Percentiles rank a stretch among this genome's conserved stretches.
Evolutionary conservation across 2,329 filamentous ascomycete species (phyloP).

Genomic region (Fonsecaea pedrosoi): DNA sequence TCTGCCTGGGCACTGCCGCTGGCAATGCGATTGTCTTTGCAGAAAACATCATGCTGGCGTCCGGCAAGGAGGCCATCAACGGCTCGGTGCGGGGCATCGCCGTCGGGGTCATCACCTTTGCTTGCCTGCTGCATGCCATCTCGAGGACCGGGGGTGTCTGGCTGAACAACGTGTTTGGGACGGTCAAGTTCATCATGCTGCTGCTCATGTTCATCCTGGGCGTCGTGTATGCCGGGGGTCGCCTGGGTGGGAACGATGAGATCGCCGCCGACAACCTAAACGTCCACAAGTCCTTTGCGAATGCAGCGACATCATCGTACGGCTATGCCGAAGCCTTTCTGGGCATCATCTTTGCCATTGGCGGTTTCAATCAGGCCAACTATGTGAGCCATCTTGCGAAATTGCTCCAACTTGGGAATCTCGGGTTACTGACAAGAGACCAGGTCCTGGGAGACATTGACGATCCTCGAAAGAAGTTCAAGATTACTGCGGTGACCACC

Average conservation of each 20-base stretch:
- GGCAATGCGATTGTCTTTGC: constrained; percentile 56
- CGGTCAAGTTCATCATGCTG: constrained; percentile 58
- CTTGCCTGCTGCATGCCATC: constrained; percentile 57
- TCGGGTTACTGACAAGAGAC: not conserved
- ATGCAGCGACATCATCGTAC: constrained; percentile 32
- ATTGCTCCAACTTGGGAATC: not conserved
- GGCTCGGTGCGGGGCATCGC: constrained; percentile 57
- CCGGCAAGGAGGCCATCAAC: constrained; percentile 43
- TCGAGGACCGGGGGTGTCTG: constrained; percentile 59
- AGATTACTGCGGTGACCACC: constrained; percentile 46
- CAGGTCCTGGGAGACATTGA: constrained; percentile 50
- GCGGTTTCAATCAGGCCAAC: constrained; percentile 55
- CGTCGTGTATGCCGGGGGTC: constrained; percentile 42
- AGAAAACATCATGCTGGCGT: constrained; percentile 46
- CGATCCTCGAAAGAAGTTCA: constrained; percentile 49
- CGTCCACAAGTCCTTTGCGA: constrained; percentile 37
- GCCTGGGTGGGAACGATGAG: constrained; percentile 38
- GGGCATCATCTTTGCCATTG: constrained; percentile 44
- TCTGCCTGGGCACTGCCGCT: constrained; percentile 37
- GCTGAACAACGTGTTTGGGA: constrained; percentile 60
- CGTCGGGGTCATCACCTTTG: constrained; percentile 51
- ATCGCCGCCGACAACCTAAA: constrained; percentile 42
- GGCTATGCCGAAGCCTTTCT: constrained; percentile 44
- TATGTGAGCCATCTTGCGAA: constrained; percentile 45
- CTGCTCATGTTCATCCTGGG: constrained; percentile 53